phyloP scores from a whole-genome alignment of 106 monocot species.

The Dactylorhiza incarnata region DNA sequence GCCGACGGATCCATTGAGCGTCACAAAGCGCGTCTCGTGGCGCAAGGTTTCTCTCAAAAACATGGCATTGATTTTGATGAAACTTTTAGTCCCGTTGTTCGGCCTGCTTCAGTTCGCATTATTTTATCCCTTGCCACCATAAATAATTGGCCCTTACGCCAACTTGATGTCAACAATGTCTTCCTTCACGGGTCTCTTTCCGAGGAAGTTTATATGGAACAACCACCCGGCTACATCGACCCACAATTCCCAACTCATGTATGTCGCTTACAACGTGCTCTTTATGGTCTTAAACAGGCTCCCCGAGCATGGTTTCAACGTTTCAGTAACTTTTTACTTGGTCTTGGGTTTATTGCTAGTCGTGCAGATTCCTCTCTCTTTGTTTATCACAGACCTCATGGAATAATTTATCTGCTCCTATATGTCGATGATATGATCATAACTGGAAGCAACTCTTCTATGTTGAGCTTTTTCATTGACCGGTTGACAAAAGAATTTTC shows the following conservation, averaged over 20 bases:
- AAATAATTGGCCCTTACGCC: background rate
- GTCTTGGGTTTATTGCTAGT: constrained; percentile 1
- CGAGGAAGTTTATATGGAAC: background rate
- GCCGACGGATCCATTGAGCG: too few relatives aligned
- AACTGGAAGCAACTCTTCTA: too few relatives aligned
- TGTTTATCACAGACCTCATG: background rate
- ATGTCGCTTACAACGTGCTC: background rate
- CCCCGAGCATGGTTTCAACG: background rate
- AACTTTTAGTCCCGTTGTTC: too few relatives aligned
- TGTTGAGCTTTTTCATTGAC: too few relatives aligned
- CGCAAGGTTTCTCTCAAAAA: too few relatives aligned
- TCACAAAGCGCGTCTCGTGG: too few relatives aligned
- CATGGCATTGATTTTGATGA: too few relatives aligned
- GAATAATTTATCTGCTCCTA: background rate
- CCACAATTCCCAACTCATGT: background rate
- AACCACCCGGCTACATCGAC: background rate
- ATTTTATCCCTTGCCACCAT: constrained; percentile 7
- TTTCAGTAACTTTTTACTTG: background rate
- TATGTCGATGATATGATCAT: too few relatives aligned
- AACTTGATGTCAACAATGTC: background rate
- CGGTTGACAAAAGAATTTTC: too few relatives aligned
- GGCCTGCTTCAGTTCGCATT: background rate
- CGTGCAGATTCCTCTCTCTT: background rate
- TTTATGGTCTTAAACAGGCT: background rate
- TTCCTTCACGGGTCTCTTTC: background rate